A percentile compares a stretch with the other conserved stretches of the same genome.
These are phyloP conservation scores for Epichloe typhina DNA, from an alignment of 2,329 filamentous ascomycete species.

Conservation along the genomic window DNA sequence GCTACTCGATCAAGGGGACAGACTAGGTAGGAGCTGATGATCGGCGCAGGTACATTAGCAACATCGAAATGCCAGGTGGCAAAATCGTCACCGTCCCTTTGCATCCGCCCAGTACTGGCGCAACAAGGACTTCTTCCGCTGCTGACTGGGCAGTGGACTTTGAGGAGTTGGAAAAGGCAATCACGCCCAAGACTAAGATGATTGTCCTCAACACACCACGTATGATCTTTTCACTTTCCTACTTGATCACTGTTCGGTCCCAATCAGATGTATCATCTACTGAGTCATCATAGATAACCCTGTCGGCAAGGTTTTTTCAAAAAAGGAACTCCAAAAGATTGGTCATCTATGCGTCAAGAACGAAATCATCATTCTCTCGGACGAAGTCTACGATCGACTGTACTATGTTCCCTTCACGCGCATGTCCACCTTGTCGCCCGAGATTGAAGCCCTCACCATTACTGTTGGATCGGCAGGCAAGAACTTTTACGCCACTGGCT, in stretches of 20 bases:
- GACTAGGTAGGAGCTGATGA: not conserved
- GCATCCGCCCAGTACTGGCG: conserved; percentile 73
- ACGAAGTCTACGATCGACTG: conserved; percentile 88
- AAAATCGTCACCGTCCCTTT: conserved; percentile 93
- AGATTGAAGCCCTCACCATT: conserved; percentile 75
- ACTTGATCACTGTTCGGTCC: not conserved
- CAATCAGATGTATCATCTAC: not conserved
- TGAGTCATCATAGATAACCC: conserved; percentile 57
- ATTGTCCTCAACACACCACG: conserved; percentile 73
- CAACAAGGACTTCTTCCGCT: conserved; percentile 66
- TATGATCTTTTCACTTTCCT: conserved; percentile 12
- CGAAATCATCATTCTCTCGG: conserved; percentile 84
- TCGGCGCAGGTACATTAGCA: conserved; percentile 56
- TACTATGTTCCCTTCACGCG: conserved; percentile 94
- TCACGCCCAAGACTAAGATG: conserved; percentile 88
- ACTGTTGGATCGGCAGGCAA: conserved; percentile 95
- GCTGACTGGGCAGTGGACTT: conserved; percentile 83
- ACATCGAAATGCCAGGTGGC: conserved; percentile 96
- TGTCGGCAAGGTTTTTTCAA: conserved; percentile 88
- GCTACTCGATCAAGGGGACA: not conserved
- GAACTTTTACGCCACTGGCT: conserved; percentile 96
- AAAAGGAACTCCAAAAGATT: conserved; percentile 69
- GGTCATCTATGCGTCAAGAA: conserved; percentile 84
- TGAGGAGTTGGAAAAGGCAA: conserved; percentile 63
- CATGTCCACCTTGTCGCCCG: conserved; percentile 79